Percentiles rank a stretch among this genome's conserved stretches.
Evolutionary conservation across 2,329 filamentous ascomycete genomes (phyloP).

Genomic region (Orbilia blumenaviensis): DNA sequence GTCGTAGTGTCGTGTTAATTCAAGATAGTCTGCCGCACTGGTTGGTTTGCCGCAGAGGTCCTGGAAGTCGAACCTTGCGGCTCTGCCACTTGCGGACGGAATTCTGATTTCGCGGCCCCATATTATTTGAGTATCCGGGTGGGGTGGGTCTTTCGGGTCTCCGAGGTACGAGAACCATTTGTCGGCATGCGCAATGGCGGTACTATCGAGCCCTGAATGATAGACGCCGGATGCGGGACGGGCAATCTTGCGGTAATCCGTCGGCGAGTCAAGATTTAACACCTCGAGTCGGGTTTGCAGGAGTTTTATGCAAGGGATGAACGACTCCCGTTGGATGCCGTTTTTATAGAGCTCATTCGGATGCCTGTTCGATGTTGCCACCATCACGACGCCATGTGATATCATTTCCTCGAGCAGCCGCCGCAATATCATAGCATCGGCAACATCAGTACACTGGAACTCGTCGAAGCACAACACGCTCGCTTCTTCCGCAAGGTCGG

Average conservation of each 20-base stretch:
- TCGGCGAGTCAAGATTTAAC: slow-evolving; percentile 92
- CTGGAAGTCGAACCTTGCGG: slow-evolving; percentile 90
- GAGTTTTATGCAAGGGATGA: slow-evolving; percentile 92
- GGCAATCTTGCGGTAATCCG: slow-evolving; percentile 96
- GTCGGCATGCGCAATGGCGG: slow-evolving; percentile 81
- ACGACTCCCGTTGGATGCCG: slow-evolving; percentile 93
- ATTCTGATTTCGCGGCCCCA: slow-evolving; percentile 93
- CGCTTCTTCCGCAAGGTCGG: slow-evolving; percentile 81
- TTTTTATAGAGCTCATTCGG: slow-evolving; percentile 98
- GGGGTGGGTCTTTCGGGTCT: slow-evolving; percentile 80
- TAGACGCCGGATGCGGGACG: slow-evolving; percentile 93
- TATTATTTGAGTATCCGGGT: slow-evolving; percentile 79
- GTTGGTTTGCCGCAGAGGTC: slow-evolving; percentile 89
- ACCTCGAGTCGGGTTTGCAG: slow-evolving; percentile 84
- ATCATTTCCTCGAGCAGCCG: slow-evolving; percentile 87
- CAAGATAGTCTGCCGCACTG: slow-evolving; percentile 92
- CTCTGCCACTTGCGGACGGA: slow-evolving; percentile 84
- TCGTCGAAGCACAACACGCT: slow-evolving; percentile 97
- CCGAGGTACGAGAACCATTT: slow-evolving; percentile 97
- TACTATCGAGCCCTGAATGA: slow-evolving; percentile 82
- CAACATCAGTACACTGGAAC: slow-evolving; percentile 98
- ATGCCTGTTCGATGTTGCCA: slow-evolving; percentile 96
- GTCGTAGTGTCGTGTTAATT: slow-evolving; percentile 87
- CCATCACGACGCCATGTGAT: slow-evolving; percentile 94
- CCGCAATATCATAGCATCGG: slow-evolving; percentile 89